These are phyloP conservation scores for Heritiera littoralis DNA, from an alignment of 345 rosid genomes.

Conservation along the genomic window DNA sequence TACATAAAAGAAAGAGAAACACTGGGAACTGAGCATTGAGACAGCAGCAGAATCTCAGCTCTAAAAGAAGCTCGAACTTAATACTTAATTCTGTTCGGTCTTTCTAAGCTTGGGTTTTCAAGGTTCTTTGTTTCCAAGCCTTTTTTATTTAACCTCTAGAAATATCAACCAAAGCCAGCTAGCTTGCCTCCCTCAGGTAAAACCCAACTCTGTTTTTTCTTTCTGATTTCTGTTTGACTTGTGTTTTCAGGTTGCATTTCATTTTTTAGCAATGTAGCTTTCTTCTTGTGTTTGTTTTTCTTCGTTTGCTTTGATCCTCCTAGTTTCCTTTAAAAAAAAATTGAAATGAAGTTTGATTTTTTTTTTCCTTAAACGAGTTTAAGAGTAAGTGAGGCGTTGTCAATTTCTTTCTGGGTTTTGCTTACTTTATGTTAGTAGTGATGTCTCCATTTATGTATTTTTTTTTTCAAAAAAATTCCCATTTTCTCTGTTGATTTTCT, in stretches of 20 bases:
- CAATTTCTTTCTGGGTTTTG: slow-evolving; percentile 4
- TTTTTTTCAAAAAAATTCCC: not conserved
- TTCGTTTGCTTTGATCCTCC: not conserved
- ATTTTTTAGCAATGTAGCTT: slow-evolving; percentile 4
- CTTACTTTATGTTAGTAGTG: not conserved
- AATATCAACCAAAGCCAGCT: not conserved
- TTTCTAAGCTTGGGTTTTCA: not conserved
- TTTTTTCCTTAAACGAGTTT: not conserved
- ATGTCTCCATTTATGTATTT: not conserved
- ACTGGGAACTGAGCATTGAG: slow-evolving; percentile 7
- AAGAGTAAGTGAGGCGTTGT: slow-evolving; percentile 16
- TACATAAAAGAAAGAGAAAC: slow-evolving; percentile 5
- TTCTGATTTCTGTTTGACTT: not conserved
- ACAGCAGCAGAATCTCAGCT: not conserved
- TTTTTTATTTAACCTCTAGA: not conserved
- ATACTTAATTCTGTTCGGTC: not conserved
- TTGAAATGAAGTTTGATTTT: not conserved
- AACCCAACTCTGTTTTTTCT: not conserved
- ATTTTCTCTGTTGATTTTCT: slow-evolving; percentile 1
- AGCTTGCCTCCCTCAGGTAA: slow-evolving; percentile 14
- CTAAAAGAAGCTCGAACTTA: not conserved
- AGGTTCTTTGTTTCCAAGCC: slow-evolving; percentile 13
- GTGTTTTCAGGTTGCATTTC: slow-evolving; percentile 10
- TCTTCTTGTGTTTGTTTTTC: not conserved
- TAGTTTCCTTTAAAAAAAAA: not conserved